phyloP scores from a whole-genome alignment of 2,329 filamentous ascomycete species.

The Ascochyta rabiei region DNA sequence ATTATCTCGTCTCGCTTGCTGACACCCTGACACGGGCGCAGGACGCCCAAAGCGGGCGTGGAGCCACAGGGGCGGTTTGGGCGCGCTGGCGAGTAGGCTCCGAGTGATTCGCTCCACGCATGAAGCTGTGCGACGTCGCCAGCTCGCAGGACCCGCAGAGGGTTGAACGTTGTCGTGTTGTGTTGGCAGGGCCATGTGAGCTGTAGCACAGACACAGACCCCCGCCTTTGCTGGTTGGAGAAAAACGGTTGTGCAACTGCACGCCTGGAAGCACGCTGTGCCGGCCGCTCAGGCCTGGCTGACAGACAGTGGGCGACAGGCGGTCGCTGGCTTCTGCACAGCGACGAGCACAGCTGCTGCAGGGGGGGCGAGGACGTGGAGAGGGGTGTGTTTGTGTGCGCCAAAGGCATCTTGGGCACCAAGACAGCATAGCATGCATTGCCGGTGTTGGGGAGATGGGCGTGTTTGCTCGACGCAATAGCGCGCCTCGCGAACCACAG shows the following conservation, averaged over 20 bases:
- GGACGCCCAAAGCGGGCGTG: conserved; percentile 26
- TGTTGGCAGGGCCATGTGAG: conserved; percentile 32
- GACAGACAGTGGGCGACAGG: conserved; percentile 8
- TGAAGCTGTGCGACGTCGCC: conserved; percentile 25
- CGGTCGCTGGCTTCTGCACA: conserved; percentile 18
- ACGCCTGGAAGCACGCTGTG: conserved; percentile 22
- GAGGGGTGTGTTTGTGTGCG: conserved; percentile 2
- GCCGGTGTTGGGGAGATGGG: neutral
- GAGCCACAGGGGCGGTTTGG: conserved; percentile 22
- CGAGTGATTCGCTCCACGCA: conserved; percentile 30
- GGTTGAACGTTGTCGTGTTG: conserved; percentile 30
- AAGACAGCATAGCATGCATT: neutral
- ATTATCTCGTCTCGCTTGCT: conserved; percentile 19
- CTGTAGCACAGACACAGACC: conserved; percentile 12
- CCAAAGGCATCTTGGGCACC: conserved; percentile 11
- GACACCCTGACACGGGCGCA: conserved; percentile 20
- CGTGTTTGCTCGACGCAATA: neutral
- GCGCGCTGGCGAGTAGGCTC: conserved; percentile 19
- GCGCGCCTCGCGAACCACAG: neutral
- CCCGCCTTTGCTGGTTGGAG: conserved; percentile 21
- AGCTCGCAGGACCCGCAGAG: conserved; percentile 12
- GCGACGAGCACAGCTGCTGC: conserved; percentile 21
- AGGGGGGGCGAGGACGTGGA: conserved; percentile 13
- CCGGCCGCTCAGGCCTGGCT: conserved; percentile 20
- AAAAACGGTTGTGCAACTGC: conserved; percentile 21